Conservation (phyloP, 2,329 filamentous ascomycete species). For the Fusarium sp. region DNA sequence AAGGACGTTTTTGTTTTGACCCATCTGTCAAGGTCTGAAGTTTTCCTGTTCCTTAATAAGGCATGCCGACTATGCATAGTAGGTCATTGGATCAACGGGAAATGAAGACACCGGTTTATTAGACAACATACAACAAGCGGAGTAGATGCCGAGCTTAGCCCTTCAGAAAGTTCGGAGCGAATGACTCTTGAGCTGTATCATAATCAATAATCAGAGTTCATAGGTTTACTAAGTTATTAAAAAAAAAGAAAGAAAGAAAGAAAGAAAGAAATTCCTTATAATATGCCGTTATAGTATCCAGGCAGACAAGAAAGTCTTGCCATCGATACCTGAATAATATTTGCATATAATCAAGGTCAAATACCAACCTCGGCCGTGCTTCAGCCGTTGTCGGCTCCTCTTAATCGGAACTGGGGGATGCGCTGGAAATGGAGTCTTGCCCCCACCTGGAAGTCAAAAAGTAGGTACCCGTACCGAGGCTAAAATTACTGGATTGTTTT, state of each 20-base stretch:
- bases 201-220: background rate
- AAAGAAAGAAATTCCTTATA: no score
- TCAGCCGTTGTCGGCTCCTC: slow-evolving; percentile 31
- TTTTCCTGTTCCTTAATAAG: background rate
- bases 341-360: background rate
- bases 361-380: slow-evolving; percentile 30
- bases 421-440: slow-evolving; percentile 19
- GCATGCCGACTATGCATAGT: background rate
- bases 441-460: slow-evolving; percentile 28
- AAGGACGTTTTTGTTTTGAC: background rate
- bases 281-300: background rate
- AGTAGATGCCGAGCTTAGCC: background rate
- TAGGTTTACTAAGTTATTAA: background rate
- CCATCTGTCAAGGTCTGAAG: background rate
- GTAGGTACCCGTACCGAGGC: slow-evolving; percentile 34
- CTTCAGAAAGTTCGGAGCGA: background rate
- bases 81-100: slow-evolving; percentile 35
- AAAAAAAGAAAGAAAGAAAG: no score
- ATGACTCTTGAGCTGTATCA: background rate
- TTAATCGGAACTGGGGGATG: slow-evolving; percentile 12
- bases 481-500: slow-evolving; percentile 33
- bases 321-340: background rate
- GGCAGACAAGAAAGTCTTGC: background rate
- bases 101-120: slow-evolving; percentile 27
- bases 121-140: slow-evolving; percentile 1